Evolutionary conservation across 805 yeast genomes (phyloP).

Genomic region (Schwanniomyces vanrijiae): DNA sequence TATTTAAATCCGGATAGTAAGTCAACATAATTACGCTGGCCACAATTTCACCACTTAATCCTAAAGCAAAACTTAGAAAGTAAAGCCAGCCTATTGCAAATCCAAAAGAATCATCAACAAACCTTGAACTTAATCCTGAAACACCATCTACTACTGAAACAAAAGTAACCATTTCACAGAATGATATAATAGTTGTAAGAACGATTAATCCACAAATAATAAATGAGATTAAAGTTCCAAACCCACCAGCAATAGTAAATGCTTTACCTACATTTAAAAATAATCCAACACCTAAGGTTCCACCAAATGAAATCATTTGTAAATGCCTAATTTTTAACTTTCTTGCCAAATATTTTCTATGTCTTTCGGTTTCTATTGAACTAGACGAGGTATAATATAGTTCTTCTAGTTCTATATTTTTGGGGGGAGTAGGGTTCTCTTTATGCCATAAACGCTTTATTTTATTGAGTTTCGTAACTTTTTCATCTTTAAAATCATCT

Average conservation of each 20-base stretch:
- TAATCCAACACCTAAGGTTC: constrained; percentile 77
- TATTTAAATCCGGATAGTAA: constrained; percentile 57
- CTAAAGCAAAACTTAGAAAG: constrained; percentile 69
- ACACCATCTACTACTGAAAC: constrained; percentile 80
- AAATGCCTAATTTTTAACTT: constrained; percentile 64
- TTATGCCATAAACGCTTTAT: constrained; percentile 13
- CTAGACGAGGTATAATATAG: constrained; percentile 6
- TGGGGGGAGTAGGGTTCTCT: constrained; percentile 3
- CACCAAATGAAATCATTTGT: constrained; percentile 78
- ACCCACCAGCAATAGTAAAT: constrained; percentile 70
- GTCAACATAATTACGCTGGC: constrained; percentile 77
- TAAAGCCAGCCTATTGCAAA: constrained; percentile 73
- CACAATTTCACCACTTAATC: constrained; percentile 76
- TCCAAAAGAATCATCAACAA: constrained; percentile 77
- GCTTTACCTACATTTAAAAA: constrained; percentile 72
- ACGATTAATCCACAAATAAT: constrained; percentile 64
- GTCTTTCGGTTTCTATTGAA: constrained; percentile 6
- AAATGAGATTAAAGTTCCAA: constrained; percentile 72
- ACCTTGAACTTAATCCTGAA: constrained; percentile 70
- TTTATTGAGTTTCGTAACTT: constrained; percentile 3
- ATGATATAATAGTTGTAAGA: constrained; percentile 65
- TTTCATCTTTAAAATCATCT: constrained; percentile 9
- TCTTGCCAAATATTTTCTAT: constrained; percentile 43
- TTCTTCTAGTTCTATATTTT: constrained; percentile 1
- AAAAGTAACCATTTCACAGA: constrained; percentile 80